Evolutionary conservation across 2,329 filamentous ascomycete genomes (phyloP), one percentile per base, ranked within the genome.

Genomic region (Verticillium albo-atrum): DNA sequence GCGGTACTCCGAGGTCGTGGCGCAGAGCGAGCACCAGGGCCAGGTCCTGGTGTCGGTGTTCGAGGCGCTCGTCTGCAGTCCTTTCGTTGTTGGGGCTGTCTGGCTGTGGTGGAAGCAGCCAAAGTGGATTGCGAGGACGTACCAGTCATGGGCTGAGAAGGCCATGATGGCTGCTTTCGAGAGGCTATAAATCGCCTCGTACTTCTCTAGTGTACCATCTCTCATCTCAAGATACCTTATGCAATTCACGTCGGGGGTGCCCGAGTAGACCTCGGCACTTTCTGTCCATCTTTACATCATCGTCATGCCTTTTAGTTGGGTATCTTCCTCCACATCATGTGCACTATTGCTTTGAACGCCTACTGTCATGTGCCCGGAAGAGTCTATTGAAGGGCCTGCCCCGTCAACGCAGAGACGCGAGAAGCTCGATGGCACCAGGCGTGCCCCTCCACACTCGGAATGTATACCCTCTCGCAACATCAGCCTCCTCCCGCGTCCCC

Each of bases 1-100:
- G 75, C 80, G 90, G 23, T 99, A 99, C 73, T 91, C 90, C 0
- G 89, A 96, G 62, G 90, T 98, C 3, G 82, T 92, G 34, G 79
- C 77, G 42, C 84, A 83, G 64, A 91, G 89, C 59, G 83, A 89
- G 58, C 75, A 83, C 58, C 92, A 97, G 72, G 87, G 89, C 2
- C 77, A 76, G 62, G 72, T 89, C 5, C 74, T 92, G 32, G 74
- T 83, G 53, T 58, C 57, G 35, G 58, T 47, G 1, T 62, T 64
- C 1, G 58, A 61, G 51, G 59, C 62, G 2, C 54, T 64, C 2
- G 59, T 58, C 4, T 63, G 55, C 32, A 63, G 62, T 7, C 62
- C 62, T 15, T 28, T 64, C 6, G 42, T 64, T 3, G 37, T 61
- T 1, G 59, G 50, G 12, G 61, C 58, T 7, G 62, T 57, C 23